Conservation (phyloP, 352 stramenopile genomes). For the Plasmopara muralis region DNA sequence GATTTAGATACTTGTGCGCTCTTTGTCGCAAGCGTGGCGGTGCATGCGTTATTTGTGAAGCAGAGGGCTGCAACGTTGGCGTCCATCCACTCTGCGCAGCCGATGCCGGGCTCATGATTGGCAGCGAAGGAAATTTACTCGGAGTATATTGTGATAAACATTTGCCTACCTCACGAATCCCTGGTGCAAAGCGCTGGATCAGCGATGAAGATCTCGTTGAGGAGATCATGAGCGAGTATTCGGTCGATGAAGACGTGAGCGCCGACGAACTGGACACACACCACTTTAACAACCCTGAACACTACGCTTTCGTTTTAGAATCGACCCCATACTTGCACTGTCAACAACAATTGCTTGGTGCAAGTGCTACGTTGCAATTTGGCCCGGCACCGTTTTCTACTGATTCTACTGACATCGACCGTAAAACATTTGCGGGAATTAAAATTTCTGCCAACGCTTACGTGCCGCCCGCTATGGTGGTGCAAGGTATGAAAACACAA, state of each 20-base stretch:
- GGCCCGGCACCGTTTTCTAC: conserved; percentile 12
- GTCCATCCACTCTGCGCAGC: conserved; percentile 73
- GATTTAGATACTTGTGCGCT: conserved; percentile 74
- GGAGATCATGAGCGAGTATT: conserved; percentile 79
- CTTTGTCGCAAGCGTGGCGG: conserved; percentile 76
- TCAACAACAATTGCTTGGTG: conserved; percentile 39
- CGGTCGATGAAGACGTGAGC: conserved; percentile 38
- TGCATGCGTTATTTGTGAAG: conserved; percentile 73
- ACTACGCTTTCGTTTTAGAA: conserved; percentile 69
- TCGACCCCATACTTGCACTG: conserved; percentile 57
- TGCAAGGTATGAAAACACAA: conserved; percentile 38
- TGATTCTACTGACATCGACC: conserved; percentile 18
- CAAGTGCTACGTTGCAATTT: conserved; percentile 34
- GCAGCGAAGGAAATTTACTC: conserved; percentile 56
- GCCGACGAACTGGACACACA: conserved; percentile 20
- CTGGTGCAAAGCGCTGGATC: conserved; percentile 76
- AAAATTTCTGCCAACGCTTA: conserved; percentile 37
- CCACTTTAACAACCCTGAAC: conserved; percentile 34
- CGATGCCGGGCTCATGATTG: conserved; percentile 76
- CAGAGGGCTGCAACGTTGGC: conserved; percentile 70
- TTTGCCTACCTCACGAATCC: conserved; percentile 52
- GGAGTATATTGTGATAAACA: conserved; percentile 83
- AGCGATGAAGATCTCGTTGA: conserved; percentile 79
- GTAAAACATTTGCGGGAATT: conserved; percentile 23
- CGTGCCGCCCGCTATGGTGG: conserved; percentile 32